Evolutionary conservation across 108 stramenopile genomes (phyloP), one percentile per base, ranked within the genome.

Genomic region (Stephanodiscus triporus): DNA sequence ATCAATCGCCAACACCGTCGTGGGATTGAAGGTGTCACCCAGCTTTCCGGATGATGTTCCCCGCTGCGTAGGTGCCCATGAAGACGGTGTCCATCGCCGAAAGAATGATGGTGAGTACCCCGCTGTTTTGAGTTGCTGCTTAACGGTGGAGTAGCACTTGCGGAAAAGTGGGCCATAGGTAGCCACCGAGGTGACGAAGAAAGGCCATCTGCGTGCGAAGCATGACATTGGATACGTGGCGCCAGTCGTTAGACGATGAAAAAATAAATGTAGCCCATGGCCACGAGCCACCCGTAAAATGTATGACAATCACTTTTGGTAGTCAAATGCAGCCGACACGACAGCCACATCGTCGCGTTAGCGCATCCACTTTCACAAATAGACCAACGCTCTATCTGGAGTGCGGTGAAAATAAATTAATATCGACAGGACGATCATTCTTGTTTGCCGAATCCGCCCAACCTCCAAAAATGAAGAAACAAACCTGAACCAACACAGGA

Each of bases 101-200:
- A n/a, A 98, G 71, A 45, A 90, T 75, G 43, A 92, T 62, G 56
- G 90, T 57, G 83, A 76, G 62, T 91, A 93, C 27, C 97, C 96
- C 24, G 91, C 92, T 0, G 77, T 60, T 24, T 69, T 75, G 32
- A 96, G 89, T 74, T 95, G 92, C 38, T 87, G 84, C 83, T 98
- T 98, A 43, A 98, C 95, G 38, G 96, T 97, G 36, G 96, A 96
- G 84, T 98, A 98, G 62, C 93, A 95, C 83, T 98, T 98, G 59
- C 97, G 91, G 88, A 88, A 80, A 96, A 96, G 70, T 98, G 97
- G 20, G 95, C 81, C 96, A 96, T 97, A 97, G 95, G 83, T 97
- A 98, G 56, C 92, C 92, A 68, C 95, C 92, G 64, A 96, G 40
- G 97, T 97, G 7, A 95, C 91, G 66, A 96, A 93, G 82, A 94